phyloP scores from a whole-genome alignment of 225 moss, liverwort and hornwort genomes.

The Neckera pumila region DNA sequence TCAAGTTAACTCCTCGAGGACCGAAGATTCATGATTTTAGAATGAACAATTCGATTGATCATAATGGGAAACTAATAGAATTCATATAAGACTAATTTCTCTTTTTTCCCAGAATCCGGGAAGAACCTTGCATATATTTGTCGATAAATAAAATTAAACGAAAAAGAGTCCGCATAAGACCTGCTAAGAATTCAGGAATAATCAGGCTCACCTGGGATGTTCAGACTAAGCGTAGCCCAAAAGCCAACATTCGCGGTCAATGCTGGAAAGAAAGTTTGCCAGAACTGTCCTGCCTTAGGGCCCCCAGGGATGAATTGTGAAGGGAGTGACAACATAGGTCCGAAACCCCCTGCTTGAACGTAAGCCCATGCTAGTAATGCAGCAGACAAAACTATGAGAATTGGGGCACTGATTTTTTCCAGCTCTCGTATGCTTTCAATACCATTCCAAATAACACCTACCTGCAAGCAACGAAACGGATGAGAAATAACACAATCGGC shows the following conservation, averaged over 20 bases:
- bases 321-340: slow-evolving; percentile 74
- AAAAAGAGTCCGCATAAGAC: neutral
- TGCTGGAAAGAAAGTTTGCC: slow-evolving; percentile 80
- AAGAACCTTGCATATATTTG: neutral
- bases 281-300: slow-evolving; percentile 74
- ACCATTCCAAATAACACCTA: slow-evolving; percentile 77
- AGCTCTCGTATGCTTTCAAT: slow-evolving; percentile 87
- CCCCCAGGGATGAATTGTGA: slow-evolving; percentile 77
- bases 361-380: slow-evolving; percentile 77
- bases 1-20: neutral
- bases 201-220: slow-evolving; percentile 64
- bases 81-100: neutral
- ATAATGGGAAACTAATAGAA: neutral
- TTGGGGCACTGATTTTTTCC: slow-evolving; percentile 83
- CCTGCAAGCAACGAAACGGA: slow-evolving; percentile 26
- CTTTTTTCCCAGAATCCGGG: neutral
- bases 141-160: neutral
- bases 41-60: neutral
- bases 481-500: neutral
- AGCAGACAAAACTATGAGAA: slow-evolving; percentile 63
- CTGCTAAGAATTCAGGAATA: neutral
- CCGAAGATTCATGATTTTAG: neutral
- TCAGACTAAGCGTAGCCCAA: slow-evolving; percentile 92
- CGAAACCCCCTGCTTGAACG: slow-evolving; percentile 74
- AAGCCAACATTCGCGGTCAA: slow-evolving; percentile 88